Base-by-base conservation (phyloP, 225 moss, liverwort and hornwort species). In the Bryum argenteum region DNA sequence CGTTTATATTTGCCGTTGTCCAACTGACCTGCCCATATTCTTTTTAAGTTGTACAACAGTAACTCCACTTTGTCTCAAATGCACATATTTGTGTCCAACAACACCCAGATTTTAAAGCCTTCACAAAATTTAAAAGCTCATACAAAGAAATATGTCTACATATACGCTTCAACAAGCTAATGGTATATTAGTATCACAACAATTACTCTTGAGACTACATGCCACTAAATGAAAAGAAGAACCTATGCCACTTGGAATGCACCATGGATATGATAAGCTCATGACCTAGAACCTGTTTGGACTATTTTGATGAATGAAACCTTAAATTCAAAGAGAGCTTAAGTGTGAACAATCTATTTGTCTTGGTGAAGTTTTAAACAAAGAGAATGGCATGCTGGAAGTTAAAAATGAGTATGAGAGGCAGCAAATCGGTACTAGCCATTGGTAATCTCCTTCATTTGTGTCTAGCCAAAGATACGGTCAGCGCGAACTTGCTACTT, bases 391-490 rank as follows among this genome's bases (percentile, higher is more conserved):
- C 33, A 33, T 33, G 17, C 15, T 48, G 15, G 48, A 48, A 48
- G 17, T 48, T 48, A 16, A 11, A 6, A 17, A 48, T 15, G 17
- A 3, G 10, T 11, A 45, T 45, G 45, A 45, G 45, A 43, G 45
- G 1, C 4, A 63, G 28, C 2, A 37, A 50, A 23, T 67, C 20
- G 63, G 37, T 61, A 88, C 84, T 82, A 82, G 67, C 88, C 87
- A 67, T 87, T 87, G 4, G 79, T 10, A 63, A 89, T 81, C 75
- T 98, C 98, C 63, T 92, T 98, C 81, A 91, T 94, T 45, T 85
- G 82, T 11, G 98, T 98, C 98, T 94, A 98, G 14, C 98, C 98
- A 28, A 98, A 94, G 59, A 94, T 88, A 6, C 98, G 85, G 33
- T 88, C 83, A 23, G 88, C 82, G 17, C 82, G 76, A 38, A 85